Base-by-base conservation (phyloP, 495 filamentous ascomycete genomes). In the Monascus purpureus region DNA sequence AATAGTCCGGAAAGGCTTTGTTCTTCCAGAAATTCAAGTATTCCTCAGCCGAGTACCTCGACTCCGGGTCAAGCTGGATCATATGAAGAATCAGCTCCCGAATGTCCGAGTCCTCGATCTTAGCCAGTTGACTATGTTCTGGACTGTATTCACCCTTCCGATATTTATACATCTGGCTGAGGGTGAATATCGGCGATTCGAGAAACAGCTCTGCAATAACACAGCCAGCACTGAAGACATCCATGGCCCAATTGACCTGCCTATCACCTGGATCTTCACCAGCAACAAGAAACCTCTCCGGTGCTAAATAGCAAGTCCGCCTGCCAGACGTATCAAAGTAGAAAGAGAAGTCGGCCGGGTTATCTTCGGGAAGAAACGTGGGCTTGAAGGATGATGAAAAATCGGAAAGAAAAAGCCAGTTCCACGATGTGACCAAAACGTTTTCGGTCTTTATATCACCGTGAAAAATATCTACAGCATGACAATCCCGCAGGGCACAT, bases 381-480 rank as follows among this genome's bases (percentile, higher is more conserved):
- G 84, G 88, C 45, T 99, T 99, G 63, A 93, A 96, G 1, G 82
- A 81, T 3, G 83, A 80, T 13, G 90, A 93, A 52, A 95, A 99
- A 50, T 99, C 92, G 2, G 87, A 73, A 8, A 99, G 72, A 52
- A 95, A 96, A 9, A 99, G 75, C 92, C 92, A 99, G 57, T 96
- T 94, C 92, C 92, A 99, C 16, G 92, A 94, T 1, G 92, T 99
- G 25, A 96, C 87, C 30, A 99, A 64, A 17, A 84, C 72, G 44
- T 96, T 99, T 55, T 96, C 88, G 0, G 90, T 85, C 58, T 99
- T 99, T 57, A 99, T 95, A 50, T 99, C 92, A 22, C 92, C 92
- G 52, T 99, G 92, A 52, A 82, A 95, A 31, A 96, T 66, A 37
- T 86, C 80, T n/a, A 81, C 67, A 25, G 77, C 65, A 55, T 99